Percentiles rank a stretch among this genome's conserved stretches.
Conservation (phyloP, 2,329 filamentous ascomycete species). For the Penicillium rolfsii region DNA sequence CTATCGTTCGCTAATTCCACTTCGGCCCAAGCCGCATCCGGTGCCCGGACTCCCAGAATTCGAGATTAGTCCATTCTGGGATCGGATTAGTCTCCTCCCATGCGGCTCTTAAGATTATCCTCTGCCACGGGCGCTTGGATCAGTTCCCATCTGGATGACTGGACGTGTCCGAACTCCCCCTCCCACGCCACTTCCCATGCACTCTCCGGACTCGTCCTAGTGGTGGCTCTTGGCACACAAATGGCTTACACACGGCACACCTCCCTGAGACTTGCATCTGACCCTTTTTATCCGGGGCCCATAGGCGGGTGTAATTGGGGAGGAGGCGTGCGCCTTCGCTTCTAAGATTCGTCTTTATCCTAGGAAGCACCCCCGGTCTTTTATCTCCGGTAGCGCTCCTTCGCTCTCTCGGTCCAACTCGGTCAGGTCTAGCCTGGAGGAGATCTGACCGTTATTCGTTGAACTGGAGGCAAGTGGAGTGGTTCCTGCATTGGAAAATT, state of each 20-base stretch:
- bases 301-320: background rate
- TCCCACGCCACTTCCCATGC: background rate
- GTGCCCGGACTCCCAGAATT: conserved; percentile 15
- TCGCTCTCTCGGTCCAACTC: background rate
- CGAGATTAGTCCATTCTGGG: conserved; percentile 13
- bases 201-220: background rate
- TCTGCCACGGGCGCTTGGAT: conserved; percentile 9
- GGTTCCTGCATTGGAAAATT: background rate
- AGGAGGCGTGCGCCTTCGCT: background rate
- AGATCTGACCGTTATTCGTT: background rate
- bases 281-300: background rate
- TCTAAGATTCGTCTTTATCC: background rate
- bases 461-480: background rate
- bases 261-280: background rate
- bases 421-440: background rate
- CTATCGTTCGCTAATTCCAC: background rate
- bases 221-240: background rate
- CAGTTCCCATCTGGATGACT: background rate
- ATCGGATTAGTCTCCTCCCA: conserved; percentile 15
- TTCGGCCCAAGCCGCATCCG: background rate
- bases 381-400: background rate
- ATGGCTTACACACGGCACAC: background rate
- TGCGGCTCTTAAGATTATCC: conserved; percentile 25
- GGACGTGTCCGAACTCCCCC: background rate
- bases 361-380: background rate